Conservation (phyloP, 2,329 filamentous ascomycete genomes). For the Tolypocladium inflatum region DNA sequence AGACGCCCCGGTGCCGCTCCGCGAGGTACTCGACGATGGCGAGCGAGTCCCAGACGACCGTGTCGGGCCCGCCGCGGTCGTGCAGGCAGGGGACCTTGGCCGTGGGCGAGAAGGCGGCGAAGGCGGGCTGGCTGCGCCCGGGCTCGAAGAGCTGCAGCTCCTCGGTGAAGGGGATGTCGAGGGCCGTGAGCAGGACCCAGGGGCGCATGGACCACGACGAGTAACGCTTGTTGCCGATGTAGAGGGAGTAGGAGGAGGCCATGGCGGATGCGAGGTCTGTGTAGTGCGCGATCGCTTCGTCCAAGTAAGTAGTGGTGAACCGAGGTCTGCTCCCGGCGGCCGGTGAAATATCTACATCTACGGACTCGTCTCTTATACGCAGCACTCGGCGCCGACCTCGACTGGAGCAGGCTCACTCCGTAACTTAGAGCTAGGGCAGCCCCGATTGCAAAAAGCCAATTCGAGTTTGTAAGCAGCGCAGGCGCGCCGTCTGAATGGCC, state of each 20-base stretch:
- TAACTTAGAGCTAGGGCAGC: no score
- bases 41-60: slow-evolving; percentile 35
- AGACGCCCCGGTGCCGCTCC: slow-evolving; percentile 30
- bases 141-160: slow-evolving; percentile 23
- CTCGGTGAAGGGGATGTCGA: slow-evolving; percentile 32
- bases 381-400: no score
- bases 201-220: slow-evolving; percentile 36
- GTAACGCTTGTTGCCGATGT: slow-evolving; percentile 35
- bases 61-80: slow-evolving; percentile 12
- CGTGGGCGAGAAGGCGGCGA: slow-evolving; percentile 26
- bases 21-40: slow-evolving; percentile 38
- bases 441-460: no score
- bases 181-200: slow-evolving; percentile 33
- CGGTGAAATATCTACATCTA: not conserved
- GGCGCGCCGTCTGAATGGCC: slow-evolving; percentile 2
- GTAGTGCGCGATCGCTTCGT: no score
- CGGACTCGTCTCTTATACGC: no score
- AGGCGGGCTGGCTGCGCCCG: slow-evolving; percentile 21
- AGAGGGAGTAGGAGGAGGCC: slow-evolving; percentile 21
- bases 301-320: no score
- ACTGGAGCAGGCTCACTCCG: no score
- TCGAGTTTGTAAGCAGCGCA: slow-evolving; percentile 1
- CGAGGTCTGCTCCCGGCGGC: no score
- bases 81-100: slow-evolving; percentile 33
- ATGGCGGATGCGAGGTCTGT: slow-evolving; percentile 12